Evolutionary conservation across 1,284 basidiomycete species (phyloP), one percentile per base, ranked within the genome.

Genomic region (Boletus semigastroideus): DNA sequence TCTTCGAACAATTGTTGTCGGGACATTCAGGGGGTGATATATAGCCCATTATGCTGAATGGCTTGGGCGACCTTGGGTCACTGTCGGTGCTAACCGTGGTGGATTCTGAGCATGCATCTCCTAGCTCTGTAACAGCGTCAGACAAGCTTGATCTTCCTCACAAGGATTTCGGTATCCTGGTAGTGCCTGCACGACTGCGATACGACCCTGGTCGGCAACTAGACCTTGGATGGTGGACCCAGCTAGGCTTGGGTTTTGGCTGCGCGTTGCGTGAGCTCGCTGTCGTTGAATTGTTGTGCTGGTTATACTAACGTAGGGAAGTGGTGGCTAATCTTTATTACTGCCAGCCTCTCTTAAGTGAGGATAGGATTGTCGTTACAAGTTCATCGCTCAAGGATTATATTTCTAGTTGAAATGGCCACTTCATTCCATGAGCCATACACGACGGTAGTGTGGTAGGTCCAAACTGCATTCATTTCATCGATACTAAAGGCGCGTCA

Each of bases 291-390:
- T 20, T 17, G 44, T 47, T 48, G 33, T 28, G 1, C 9, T 6
- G 1, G 22, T 51, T 36, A 31, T 22, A 12, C 25, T 53, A 9
- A 52, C 39, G 3, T 37, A 10, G 3, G 11, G 4, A 52, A 83
- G 81, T 72, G 40, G 82, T 79, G 45, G 77, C 80, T 31, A 90
- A 89, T 59, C 68, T 89, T 48, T 90, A 88, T 62, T 90, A 89
- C 54, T 83, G 83, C 51, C 87, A 86, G 65, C 87, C 87, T 2
- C 70, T 90, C 46, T 71, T 90, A 9, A 84, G 87, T 79, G 64
- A 55, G 79, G 16, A 61, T 50, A 11, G 0, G 14, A 42, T 17
- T n/a, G 12, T 36, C 40, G 34, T 4, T 27, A 30, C 10, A 49
- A 27, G 31, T 46, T 27, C 11, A n/a, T 50, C 17, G 19, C 47